Evolutionary conservation across 2,329 filamentous ascomycete genomes (phyloP), one percentile per base, ranked within the genome.

Genomic region (Akanthomyces uredinophilus): DNA sequence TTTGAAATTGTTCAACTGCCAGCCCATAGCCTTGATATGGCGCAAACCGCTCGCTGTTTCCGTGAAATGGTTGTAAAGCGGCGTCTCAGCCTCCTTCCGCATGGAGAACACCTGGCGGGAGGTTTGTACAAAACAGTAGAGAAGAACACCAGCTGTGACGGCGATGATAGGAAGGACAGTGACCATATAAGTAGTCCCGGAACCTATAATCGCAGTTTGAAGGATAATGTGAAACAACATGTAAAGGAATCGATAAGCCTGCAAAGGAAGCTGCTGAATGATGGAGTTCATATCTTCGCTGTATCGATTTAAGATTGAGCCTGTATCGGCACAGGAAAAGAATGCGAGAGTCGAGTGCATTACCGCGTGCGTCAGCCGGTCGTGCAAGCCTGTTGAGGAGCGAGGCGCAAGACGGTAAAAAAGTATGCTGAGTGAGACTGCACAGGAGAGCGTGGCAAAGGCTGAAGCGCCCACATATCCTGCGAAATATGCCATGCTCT

Each of bases 21-120:
- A 85, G 3, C 78, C 78, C 63, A 84, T 84, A 1, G 82, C 80
- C 16, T 82, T 76, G 49, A 83, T 79, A 0, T 79, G 82, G 0
- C 72, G 65, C 1, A 83, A 63, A 0, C 81, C 81, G 16, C 72
- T 70, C 0, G 80, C 65, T 4, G 77, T 78, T 62, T 83, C 82
- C 18, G 74, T 69, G 35, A 77, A 73, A 22, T 70, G 68, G 0
- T 70, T 71, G 55, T 74, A 76, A 0, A 77, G 64, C 3, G 73
- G 73, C 6, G 68, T 68, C 57, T 73, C 73, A 1, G 69, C 68
- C 61, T 76, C 73, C 0, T 76, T 67, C 18, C 76, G 73, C 7
- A 77, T 61, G 8, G 72, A 57, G 5, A 74, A 69, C 6, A 77
- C 54, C 64, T 77, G 75, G 1, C 75, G 64, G 0, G 74, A 76